Evolutionary conservation across 1,284 basidiomycete species (phyloP).

Genomic region (Athelia psychrophila): DNA sequence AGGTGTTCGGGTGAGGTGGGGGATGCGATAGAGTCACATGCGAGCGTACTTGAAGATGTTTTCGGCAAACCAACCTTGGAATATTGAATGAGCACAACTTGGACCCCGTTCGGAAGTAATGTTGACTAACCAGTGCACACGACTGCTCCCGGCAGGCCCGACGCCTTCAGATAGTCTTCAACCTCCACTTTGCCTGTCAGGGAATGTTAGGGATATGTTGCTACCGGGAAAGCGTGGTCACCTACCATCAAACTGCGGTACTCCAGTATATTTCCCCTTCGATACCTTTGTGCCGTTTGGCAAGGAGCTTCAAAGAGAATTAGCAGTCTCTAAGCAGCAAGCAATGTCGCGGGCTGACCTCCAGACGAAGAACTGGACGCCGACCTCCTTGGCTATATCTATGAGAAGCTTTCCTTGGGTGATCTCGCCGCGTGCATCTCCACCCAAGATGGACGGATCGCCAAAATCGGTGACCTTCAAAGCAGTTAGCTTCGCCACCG

Average conservation of each 20-base stretch:
- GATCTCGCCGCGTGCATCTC: conserved; percentile 19
- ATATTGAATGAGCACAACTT: neutral
- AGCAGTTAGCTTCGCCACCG: neutral
- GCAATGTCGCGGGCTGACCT: conserved; percentile 28
- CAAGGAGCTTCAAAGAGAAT: conserved; percentile 19
- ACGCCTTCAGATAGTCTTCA: conserved; percentile 23
- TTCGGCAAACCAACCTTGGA: conserved; percentile 24
- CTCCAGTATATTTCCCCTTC: conserved; percentile 19
- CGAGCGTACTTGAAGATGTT: conserved; percentile 24
- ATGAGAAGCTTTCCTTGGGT: conserved; percentile 32
- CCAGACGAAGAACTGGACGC: conserved; percentile 31
- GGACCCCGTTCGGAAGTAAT: too few relatives aligned
- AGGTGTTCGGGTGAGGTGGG: neutral
- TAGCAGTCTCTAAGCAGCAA: too few relatives aligned
- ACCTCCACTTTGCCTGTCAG: conserved; percentile 25
- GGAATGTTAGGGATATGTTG: neutral
- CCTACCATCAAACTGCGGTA: conserved; percentile 18
- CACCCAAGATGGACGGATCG: conserved; percentile 12
- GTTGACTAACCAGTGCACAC: too few relatives aligned
- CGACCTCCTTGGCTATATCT: conserved; percentile 28
- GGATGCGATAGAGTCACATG: neutral
- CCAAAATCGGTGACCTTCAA: conserved; percentile 20
- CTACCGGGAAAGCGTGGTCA: conserved; percentile 14
- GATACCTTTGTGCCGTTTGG: conserved; percentile 18
- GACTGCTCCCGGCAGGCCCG: conserved; percentile 21